phyloP scores from a whole-genome alignment of 208 protist genomes.

The Acanthamoeba culbertsoni region DNA sequence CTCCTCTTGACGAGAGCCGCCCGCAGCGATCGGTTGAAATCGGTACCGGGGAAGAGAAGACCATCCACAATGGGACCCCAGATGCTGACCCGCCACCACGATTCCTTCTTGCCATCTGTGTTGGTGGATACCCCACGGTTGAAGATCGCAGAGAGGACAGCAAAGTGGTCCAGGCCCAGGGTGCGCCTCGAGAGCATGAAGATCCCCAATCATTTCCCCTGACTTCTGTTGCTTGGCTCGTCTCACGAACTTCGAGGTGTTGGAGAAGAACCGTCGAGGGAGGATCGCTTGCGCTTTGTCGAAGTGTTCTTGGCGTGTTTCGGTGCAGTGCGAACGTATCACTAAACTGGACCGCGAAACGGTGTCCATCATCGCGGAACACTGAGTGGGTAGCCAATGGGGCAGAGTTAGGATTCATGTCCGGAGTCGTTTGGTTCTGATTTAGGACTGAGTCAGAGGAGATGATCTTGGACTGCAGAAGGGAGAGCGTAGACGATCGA shows the following conservation, averaged over 20 bases:
- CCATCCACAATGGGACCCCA: not conserved
- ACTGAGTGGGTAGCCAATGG: not conserved
- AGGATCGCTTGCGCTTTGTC: not conserved
- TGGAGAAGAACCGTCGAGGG: not conserved
- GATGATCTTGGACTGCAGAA: not conserved
- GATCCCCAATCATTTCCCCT: not conserved
- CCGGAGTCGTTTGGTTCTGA: too few relatives aligned
- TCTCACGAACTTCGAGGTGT: not conserved
- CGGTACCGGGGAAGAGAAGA: too few relatives aligned
- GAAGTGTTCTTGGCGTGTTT: not conserved
- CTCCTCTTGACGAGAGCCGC: not conserved
- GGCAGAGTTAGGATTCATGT: not conserved
- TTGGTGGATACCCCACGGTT: not conserved
- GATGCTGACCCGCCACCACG: not conserved
- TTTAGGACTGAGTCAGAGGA: too few relatives aligned
- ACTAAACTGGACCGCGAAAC: not conserved
- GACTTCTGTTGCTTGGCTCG: not conserved
- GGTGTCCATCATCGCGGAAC: not conserved
- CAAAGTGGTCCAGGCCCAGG: not conserved
- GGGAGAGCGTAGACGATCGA: not conserved
- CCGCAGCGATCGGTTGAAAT: not conserved
- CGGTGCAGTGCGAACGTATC: not conserved
- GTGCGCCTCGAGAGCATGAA: not conserved
- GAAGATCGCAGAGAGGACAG: not conserved
- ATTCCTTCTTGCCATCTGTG: not conserved